Percentiles rank a stretch among this genome's conserved stretches.
phyloP scores from a whole-genome alignment of 306 rosid genomes.

The Ormosia emarginata region DNA sequence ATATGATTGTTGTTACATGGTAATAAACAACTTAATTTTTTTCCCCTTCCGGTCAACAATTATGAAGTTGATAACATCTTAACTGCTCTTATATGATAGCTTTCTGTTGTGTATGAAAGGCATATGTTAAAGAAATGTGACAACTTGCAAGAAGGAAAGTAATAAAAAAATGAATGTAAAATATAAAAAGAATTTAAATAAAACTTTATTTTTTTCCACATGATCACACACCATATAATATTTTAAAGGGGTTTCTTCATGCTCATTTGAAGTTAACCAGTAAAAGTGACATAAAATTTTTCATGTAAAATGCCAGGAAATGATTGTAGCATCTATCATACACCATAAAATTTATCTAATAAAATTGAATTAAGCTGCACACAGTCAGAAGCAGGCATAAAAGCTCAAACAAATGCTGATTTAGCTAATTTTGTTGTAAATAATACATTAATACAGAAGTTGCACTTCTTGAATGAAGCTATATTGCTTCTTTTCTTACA shows the following conservation, averaged over 20 bases:
- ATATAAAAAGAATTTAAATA: not conserved
- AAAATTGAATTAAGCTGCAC: not conserved
- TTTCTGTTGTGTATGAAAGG: not conserved
- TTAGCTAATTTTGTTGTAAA: not conserved
- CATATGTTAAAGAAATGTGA: not conserved
- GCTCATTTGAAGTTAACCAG: not conserved
- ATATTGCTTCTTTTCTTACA: not conserved
- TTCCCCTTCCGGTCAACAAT: not conserved
- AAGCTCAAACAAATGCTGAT: not conserved
- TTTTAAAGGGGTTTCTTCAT: not conserved
- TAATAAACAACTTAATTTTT: not conserved
- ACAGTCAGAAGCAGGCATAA: not conserved
- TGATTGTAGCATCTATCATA: not conserved
- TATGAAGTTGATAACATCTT: not conserved
- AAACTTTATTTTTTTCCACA: not conserved
- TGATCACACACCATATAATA: not conserved
- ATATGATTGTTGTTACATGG: not conserved
- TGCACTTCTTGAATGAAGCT: slow-evolving; percentile 2
- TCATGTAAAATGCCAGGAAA: not conserved
- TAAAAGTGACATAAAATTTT: not conserved
- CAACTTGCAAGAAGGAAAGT: not conserved
- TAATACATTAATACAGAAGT: not conserved
- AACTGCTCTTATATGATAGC: not conserved
- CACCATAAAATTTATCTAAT: not conserved
- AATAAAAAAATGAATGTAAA: not conserved